Conservation (phyloP, 768 basidiomycete genomes). For the Cyathus striatus region DNA sequence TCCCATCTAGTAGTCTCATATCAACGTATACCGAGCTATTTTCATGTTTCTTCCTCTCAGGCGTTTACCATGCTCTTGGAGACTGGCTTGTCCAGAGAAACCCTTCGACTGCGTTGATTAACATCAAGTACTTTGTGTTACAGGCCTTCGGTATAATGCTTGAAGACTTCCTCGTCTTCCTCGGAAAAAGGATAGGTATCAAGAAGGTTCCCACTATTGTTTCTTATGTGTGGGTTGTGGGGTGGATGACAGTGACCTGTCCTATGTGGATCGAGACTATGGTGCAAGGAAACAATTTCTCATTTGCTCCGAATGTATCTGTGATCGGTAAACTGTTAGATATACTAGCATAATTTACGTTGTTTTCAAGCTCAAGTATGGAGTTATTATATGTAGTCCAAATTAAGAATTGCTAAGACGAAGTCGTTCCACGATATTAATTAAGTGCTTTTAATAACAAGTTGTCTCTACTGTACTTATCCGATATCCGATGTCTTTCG, state of each 20-base stretch:
- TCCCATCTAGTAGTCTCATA: constrained; percentile 11
- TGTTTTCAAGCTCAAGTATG: no score
- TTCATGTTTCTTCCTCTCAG: constrained; percentile 24
- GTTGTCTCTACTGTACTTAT: no score
- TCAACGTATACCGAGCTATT: constrained; percentile 23
- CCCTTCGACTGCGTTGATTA: background rate
- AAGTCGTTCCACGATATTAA: no score
- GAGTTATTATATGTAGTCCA: no score
- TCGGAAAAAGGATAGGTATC: constrained; percentile 2
- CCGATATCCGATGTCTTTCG: no score
- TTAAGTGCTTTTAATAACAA: no score
- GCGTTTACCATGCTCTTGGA: constrained; percentile 15
- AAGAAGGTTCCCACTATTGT: background rate
- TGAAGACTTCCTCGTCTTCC: constrained; percentile 18
- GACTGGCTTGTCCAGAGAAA: constrained; percentile 3
- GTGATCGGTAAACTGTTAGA: no score
- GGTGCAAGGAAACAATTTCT: no score
- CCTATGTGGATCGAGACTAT: background rate
- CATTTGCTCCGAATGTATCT: no score
- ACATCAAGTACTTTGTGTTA: constrained; percentile 17
- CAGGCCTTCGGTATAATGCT: constrained; percentile 22
- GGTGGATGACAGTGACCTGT: background rate
- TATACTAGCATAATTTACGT: no score
- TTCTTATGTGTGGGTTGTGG: background rate
- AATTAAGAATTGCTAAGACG: no score